Percentiles rank a stretch among this genome's conserved stretches.
phyloP scores from a whole-genome alignment of 1,139 yeast species.

The Suhomyces coccinellae region DNA sequence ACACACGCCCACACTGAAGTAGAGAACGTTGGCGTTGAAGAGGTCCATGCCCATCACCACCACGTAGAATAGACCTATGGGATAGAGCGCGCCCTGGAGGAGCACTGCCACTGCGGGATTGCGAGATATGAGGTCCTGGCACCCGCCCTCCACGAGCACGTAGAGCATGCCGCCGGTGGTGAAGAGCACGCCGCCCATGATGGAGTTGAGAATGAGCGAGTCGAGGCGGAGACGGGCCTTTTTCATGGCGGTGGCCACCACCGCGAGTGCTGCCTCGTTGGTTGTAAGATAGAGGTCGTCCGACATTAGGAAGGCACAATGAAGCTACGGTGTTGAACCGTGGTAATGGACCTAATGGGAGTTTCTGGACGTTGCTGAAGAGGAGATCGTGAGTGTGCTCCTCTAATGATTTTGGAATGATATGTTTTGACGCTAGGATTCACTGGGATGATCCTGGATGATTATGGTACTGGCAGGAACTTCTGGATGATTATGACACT shows the following conservation, averaged over 20 bases:
- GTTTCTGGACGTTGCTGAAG: too few species aligned
- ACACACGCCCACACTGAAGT: constrained; percentile 64
- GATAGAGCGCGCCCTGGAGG: constrained; percentile 59
- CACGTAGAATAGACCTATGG: constrained; percentile 72
- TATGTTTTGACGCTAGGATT: too few species aligned
- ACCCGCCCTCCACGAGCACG: constrained; percentile 54
- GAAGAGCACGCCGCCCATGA: constrained; percentile 71
- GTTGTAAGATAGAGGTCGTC: constrained; percentile 56
- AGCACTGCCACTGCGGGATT: constrained; percentile 56
- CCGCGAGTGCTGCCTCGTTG: constrained; percentile 77
- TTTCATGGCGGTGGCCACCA: constrained; percentile 81
- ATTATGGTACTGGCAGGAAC: too few species aligned
- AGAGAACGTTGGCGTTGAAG: constrained; percentile 69
- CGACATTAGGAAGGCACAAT: constrained; percentile 6
- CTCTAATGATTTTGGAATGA: too few species aligned
- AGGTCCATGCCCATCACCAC: constrained; percentile 73
- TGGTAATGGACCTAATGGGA: not conserved
- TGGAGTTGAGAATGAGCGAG: constrained; percentile 57
- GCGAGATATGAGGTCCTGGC: constrained; percentile 37
- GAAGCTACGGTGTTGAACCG: not conserved
- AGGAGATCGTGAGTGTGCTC: too few species aligned
- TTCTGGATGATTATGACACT: too few species aligned
- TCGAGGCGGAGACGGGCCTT: constrained; percentile 66
- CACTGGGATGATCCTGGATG: too few species aligned
- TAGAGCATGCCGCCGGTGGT: constrained; percentile 74